phyloP scores from a whole-genome alignment of 2,329 filamentous ascomycete species.

The Ceratocystis eucalypticola region DNA sequence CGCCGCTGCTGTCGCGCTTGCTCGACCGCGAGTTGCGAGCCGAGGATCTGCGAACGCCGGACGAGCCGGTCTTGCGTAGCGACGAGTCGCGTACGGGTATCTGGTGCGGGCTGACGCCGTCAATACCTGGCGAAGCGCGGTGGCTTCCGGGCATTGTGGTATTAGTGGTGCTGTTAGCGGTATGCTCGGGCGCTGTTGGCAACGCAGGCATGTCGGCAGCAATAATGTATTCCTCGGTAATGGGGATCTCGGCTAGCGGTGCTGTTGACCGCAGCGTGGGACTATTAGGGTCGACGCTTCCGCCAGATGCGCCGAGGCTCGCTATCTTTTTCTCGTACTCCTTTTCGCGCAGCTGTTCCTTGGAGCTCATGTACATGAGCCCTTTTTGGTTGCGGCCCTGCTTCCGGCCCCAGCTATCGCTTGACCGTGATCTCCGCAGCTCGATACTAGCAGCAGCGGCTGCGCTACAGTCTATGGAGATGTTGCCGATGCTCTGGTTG shows the following conservation, averaged over 20 bases:
- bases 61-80: constrained; percentile 41
- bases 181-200: not conserved
- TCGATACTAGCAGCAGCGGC: constrained; percentile 32
- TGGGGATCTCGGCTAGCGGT: constrained; percentile 36
- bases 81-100: constrained; percentile 59
- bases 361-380: constrained; percentile 61
- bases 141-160: not conserved
- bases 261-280: constrained; percentile 19
- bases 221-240: constrained; percentile 39
- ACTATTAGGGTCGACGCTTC: constrained; percentile 31
- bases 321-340: constrained; percentile 47
- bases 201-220: constrained; percentile 23
- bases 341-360: constrained; percentile 49
- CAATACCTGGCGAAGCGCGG: constrained; percentile 24
- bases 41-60: constrained; percentile 40
- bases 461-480: constrained; percentile 46
- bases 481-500: constrained; percentile 47
- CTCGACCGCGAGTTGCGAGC: constrained; percentile 35
- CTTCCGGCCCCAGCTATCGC: constrained; percentile 51
- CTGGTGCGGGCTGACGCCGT: constrained; percentile 31
- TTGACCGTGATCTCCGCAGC: constrained; percentile 39
- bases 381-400: constrained; percentile 40
- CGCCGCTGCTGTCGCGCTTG: constrained; percentile 32
- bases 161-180: not conserved
- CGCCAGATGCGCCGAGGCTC: constrained; percentile 31